Evolutionary conservation across 2,329 filamentous ascomycete genomes (phyloP), one percentile per base, ranked within the genome.

Genomic region (Drechslera avenae): DNA sequence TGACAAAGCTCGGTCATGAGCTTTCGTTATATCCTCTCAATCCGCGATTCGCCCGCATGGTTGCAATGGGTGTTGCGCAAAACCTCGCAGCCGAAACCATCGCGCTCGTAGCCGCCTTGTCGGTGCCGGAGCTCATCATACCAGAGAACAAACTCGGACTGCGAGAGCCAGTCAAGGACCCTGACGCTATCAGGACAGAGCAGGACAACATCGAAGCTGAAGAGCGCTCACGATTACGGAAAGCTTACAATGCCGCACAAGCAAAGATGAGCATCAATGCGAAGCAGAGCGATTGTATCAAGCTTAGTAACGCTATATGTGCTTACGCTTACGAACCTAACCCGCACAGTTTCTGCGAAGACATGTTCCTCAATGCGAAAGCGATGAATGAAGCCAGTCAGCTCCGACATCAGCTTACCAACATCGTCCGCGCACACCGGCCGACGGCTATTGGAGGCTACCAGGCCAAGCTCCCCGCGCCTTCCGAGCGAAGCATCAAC

Each of bases 21-120:
- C 88, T 99, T 76, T 90, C 91, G 4, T 81, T 90, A 18, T 97
- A 97, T 70, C 94, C 94, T 3, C 80, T 99, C 12, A 91, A 90
- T 21, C 95, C 94, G 14, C 85, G 94, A 1, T 96, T 95, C 68
- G 87, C 92, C 6, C 90, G 93, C 46, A 97, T 97, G 74, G 78
- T 99, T n/a, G 80, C 95, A 7, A 86, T 96, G 39, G 93, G 92
- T 0, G 86, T 95, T 66, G 81, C 89, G 19, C 88, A 95, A 67
- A 85, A 86, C 52, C 92, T 94, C 56, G 81, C 95, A 41, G 87
- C 88, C 0, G 93, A 96, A 67, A 90, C 91, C 3, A 88, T 97
- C 52, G 90, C 91, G 2, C 78, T 97, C 9, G 92, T 99, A 3
- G 89, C 94, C 0, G 90, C 89, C 1, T 78, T 99, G 3, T 95